phyloP scores from a whole-genome alignment of 1,139 yeast species.

The Tardiomyces depauwii region DNA sequence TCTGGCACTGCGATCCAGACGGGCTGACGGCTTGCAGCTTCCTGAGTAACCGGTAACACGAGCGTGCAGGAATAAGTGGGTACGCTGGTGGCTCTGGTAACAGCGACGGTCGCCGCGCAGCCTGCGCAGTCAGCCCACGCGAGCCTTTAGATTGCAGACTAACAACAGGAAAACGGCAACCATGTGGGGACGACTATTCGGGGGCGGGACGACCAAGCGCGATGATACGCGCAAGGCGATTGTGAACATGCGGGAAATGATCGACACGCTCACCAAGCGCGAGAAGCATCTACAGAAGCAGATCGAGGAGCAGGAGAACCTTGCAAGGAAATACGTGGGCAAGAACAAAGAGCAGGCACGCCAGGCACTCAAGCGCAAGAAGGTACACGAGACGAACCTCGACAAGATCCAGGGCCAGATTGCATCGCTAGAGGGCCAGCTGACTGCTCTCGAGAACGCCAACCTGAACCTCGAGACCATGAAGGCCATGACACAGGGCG shows the following conservation, averaged over 20 bases:
- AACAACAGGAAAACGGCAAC: constrained; percentile 1
- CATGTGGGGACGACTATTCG: constrained; percentile 53
- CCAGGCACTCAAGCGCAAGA: constrained; percentile 81
- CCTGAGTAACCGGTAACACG: too few species aligned
- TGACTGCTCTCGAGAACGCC: constrained; percentile 86
- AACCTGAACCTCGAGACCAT: constrained; percentile 93
- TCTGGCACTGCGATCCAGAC: too few species aligned
- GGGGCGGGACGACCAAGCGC: constrained; percentile 53
- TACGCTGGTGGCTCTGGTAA: too few species aligned
- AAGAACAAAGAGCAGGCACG: constrained; percentile 70
- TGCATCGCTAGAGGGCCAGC: constrained; percentile 80
- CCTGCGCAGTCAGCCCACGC: too few species aligned
- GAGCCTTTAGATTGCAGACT: constrained; percentile 3
- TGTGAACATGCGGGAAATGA: constrained; percentile 79
- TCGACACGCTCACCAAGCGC: constrained; percentile 76
- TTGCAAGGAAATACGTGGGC: constrained; percentile 64
- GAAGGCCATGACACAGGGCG: constrained; percentile 98
- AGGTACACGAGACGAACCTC: constrained; percentile 65
- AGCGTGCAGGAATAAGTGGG: too few species aligned
- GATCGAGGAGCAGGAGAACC: constrained; percentile 67
- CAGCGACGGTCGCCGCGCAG: too few species aligned
- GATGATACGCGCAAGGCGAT: constrained; percentile 91
- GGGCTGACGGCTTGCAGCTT: too few species aligned
- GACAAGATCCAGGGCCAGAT: constrained; percentile 79
- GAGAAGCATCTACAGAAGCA: constrained; percentile 74